These are phyloP conservation scores for Senecio squalidus DNA, from an alignment of 140 eudicot genomes.

Conservation along the genomic window DNA sequence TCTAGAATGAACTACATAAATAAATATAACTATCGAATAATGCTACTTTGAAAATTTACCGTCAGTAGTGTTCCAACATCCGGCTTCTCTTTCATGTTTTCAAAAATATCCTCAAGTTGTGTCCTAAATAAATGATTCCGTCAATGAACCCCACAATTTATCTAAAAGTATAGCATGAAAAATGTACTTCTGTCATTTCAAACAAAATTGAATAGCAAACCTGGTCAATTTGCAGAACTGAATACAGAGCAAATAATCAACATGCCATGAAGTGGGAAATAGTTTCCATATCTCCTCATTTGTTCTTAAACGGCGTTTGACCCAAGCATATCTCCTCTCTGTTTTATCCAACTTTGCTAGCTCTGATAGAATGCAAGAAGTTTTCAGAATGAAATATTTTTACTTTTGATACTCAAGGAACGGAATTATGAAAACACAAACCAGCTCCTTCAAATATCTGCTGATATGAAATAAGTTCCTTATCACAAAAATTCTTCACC, in stretches of 20 bases:
- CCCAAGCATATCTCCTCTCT: conserved; percentile 89
- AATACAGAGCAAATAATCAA: conserved; percentile 92
- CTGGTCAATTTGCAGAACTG: conserved; percentile 99
- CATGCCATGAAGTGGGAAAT: conserved; percentile 96
- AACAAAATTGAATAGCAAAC: conserved; percentile 31
- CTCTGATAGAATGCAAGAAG: conserved; percentile 37
- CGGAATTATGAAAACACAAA: conserved; percentile 16
- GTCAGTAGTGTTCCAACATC: conserved; percentile 74
- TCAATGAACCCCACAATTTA: conserved; percentile 11
- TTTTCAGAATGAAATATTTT: conserved; percentile 3
- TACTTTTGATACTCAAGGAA: not conserved
- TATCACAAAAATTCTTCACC: conserved; percentile 70
- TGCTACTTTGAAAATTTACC: conserved; percentile 41
- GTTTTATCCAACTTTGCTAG: conserved; percentile 83
- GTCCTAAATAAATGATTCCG: conserved; percentile 41
- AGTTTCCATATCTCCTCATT: conserved; percentile 98
- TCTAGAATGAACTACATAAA: not conserved
- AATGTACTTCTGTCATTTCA: conserved; percentile 4
- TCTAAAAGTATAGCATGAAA: not conserved
- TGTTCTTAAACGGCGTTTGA: conserved; percentile 77
- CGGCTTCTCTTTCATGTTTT: conserved; percentile 84
- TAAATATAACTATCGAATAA: not conserved
- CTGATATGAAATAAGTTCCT: conserved; percentile 81
- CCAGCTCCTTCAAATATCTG: conserved; percentile 99
- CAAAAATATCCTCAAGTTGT: conserved; percentile 84